These are phyloP conservation scores for Salix caprea DNA, from an alignment of 345 rosid species.

Conservation along the genomic window DNA sequence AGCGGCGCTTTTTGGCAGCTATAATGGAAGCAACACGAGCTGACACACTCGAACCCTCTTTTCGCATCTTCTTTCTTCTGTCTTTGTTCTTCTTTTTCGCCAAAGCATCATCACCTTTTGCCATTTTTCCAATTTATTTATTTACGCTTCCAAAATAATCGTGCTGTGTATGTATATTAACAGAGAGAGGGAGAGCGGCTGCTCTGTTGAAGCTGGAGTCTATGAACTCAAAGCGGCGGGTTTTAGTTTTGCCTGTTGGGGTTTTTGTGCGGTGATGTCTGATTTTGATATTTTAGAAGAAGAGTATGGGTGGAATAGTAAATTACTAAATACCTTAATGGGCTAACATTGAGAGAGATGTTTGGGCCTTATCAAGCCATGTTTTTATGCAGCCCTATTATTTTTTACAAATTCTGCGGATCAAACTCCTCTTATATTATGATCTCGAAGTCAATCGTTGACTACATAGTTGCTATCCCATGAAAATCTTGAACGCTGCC, in stretches of 20 bases:
- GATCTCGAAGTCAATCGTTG: no score
- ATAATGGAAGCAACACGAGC: slow-evolving; percentile 75
- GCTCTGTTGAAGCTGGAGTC: background rate
- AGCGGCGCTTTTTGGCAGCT: slow-evolving; percentile 86
- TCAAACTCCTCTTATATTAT: no score
- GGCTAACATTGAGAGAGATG: background rate
- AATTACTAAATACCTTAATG: background rate
- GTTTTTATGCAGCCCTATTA: no score
- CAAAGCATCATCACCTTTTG: slow-evolving; percentile 66
- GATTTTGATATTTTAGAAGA: background rate
- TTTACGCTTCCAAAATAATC: background rate
- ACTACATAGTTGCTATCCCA: no score
- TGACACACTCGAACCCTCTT: slow-evolving; percentile 43
- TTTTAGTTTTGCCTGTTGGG: background rate
- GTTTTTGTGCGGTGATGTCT: background rate
- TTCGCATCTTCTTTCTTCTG: slow-evolving; percentile 50
- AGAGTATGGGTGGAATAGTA: background rate
- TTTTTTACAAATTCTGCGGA: no score
- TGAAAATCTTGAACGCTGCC: no score
- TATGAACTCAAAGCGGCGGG: background rate
- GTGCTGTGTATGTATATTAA: background rate
- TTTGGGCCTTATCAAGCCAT: no score
- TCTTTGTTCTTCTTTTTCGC: slow-evolving; percentile 61
- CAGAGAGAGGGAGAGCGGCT: background rate
- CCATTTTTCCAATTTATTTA: slow-evolving; percentile 38